Conservation (phyloP, 2,329 filamentous ascomycete genomes). For the Claviceps pazoutovae region DNA sequence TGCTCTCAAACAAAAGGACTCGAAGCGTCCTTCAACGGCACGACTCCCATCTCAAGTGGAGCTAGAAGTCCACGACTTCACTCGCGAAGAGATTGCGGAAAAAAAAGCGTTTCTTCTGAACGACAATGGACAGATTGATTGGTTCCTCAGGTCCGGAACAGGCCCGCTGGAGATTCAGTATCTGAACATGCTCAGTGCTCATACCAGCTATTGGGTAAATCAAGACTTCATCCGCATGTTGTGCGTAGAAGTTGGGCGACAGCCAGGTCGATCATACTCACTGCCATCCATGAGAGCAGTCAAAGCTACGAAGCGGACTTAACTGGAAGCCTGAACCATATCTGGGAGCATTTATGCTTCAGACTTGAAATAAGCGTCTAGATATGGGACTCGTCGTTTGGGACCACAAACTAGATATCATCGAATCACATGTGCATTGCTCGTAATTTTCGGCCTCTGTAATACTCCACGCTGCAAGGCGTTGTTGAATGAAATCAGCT, state of each 20-base stretch:
- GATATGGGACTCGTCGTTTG: background rate
- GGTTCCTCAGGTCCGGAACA: slow-evolving; percentile 66
- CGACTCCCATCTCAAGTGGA: slow-evolving; percentile 59
- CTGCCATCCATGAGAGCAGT: slow-evolving; percentile 44
- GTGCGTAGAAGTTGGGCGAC: slow-evolving; percentile 73
- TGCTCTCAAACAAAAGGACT: slow-evolving; percentile 14
- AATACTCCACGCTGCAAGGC: background rate
- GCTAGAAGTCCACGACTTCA: slow-evolving; percentile 90
- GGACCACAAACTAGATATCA: background rate
- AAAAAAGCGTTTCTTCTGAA: slow-evolving; percentile 78
- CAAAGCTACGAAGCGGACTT: slow-evolving; percentile 33
- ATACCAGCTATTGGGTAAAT: slow-evolving; percentile 86
- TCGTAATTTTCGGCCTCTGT: background rate
- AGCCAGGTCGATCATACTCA: slow-evolving; percentile 48
- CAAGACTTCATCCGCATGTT: slow-evolving; percentile 82
- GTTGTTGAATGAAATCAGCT: background rate
- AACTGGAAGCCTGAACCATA: slow-evolving; percentile 4
- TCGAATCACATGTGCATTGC: background rate
- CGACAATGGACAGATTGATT: slow-evolving; percentile 94
- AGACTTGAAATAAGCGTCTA: background rate
- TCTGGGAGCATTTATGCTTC: background rate
- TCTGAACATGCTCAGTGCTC: slow-evolving; percentile 89
- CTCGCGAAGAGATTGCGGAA: slow-evolving; percentile 81
- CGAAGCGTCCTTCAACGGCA: slow-evolving; percentile 24
- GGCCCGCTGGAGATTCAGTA: slow-evolving; percentile 92